Percentiles rank a stretch among this genome's conserved stretches.
These are phyloP conservation scores for Fennellomyces sp. DNA, from an alignment of 371 early-diverging fungal species.

Conservation along the genomic window DNA sequence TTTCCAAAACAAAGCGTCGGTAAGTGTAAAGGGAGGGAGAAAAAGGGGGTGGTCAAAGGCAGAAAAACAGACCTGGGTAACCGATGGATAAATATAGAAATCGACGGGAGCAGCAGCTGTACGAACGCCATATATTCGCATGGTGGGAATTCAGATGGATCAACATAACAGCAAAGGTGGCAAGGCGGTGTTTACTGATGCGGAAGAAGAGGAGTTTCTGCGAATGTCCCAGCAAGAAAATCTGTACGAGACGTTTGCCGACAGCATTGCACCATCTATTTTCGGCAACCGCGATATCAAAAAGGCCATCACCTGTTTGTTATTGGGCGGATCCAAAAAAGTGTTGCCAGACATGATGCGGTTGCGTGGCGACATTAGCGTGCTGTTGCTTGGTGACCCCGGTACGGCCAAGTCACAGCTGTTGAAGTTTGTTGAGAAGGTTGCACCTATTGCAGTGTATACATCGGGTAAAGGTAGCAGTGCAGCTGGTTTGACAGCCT, in stretches of 20 bases:
- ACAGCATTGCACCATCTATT: conserved; percentile 96
- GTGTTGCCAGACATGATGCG: conserved; percentile 95
- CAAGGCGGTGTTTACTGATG: conserved; percentile 80
- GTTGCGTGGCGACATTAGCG: conserved; percentile 99
- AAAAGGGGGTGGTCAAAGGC: neutral
- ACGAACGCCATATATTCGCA: conserved; percentile 91
- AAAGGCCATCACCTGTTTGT: conserved; percentile 94
- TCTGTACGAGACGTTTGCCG: conserved; percentile 87
- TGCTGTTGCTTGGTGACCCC: conserved; percentile 99
- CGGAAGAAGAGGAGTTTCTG: conserved; percentile 92
- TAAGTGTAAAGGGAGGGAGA: conserved; percentile 13
- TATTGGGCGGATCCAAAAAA: conserved; percentile 98
- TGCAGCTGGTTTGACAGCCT: conserved; percentile 99
- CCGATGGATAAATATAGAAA: conserved; percentile 26
- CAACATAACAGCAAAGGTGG: conserved; percentile 74
- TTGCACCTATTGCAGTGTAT: conserved; percentile 97
- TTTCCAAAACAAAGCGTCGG: conserved; percentile 68
- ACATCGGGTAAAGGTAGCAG: conserved; percentile 98
- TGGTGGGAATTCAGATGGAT: conserved; percentile 89
- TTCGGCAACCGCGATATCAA: conserved; percentile 98
- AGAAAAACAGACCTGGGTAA: neutral
- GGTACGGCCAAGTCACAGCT: conserved; percentile 99
- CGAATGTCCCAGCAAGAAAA: conserved; percentile 86
- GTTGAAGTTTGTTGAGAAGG: conserved; percentile 98
- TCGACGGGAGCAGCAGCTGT: conserved; percentile 82